Conservation (phyloP, 2,329 filamentous ascomycete species). For the Fusarium xyrophilum region DNA sequence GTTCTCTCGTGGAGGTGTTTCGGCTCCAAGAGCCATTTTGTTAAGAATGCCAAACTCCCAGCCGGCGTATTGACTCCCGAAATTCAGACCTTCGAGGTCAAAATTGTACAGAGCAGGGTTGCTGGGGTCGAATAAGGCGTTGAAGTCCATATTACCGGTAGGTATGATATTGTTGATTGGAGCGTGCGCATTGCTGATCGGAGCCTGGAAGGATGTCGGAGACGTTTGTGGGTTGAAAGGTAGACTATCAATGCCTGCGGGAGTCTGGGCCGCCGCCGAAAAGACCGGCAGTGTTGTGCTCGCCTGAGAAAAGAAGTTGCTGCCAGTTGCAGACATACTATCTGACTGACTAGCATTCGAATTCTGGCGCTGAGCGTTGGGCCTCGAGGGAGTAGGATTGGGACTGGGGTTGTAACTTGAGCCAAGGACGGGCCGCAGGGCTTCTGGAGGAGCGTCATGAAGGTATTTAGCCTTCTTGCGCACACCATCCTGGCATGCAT, state of each 20-base stretch:
- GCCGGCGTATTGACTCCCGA: constrained; percentile 94
- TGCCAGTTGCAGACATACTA: constrained; percentile 51
- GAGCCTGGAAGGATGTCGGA: constrained; percentile 73
- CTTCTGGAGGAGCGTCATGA: constrained; percentile 91
- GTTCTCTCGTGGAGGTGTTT: constrained; percentile 75
- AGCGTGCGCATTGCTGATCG: constrained; percentile 57
- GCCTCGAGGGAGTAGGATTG: constrained; percentile 53
- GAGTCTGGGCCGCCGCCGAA: constrained; percentile 52
- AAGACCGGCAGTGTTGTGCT: constrained; percentile 61
- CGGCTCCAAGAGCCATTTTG: constrained; percentile 83
- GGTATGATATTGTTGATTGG: constrained; percentile 58
- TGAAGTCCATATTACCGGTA: constrained; percentile 60
- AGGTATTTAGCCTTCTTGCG: constrained; percentile 99
- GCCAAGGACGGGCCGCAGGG: constrained; percentile 83
- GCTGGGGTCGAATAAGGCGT: constrained; percentile 82
- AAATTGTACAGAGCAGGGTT: constrained; percentile 96
- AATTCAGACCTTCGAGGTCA: constrained; percentile 85
- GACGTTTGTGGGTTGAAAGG: constrained; percentile 71
- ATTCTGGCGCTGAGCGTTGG: constrained; percentile 56
- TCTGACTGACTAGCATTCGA: constrained; percentile 59
- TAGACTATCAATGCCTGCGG: constrained; percentile 56
- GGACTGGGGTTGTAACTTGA: constrained; percentile 70
- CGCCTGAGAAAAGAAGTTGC: constrained; percentile 58
- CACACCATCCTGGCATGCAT: constrained; percentile 93
- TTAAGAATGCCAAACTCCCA: constrained; percentile 96